Base-by-base conservation (phyloP, 2,329 filamentous ascomycete species). In the Phialocephala sp. region DNA sequence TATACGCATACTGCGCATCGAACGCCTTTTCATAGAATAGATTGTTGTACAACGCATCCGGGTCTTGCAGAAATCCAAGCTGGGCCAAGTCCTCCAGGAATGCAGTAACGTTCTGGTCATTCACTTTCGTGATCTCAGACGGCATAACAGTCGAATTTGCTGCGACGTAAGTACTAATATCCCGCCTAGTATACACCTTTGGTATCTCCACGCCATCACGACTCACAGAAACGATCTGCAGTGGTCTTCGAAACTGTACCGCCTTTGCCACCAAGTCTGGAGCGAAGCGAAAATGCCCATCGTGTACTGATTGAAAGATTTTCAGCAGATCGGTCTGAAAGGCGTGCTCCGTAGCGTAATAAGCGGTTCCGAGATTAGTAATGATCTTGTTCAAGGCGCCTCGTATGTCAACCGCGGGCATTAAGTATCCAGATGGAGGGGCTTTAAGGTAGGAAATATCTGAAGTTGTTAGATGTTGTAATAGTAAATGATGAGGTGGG, bases 231-330 rank as follows among this genome's bases (percentile, higher is more conserved):
- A 89, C 85, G 0, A 90, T 71, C 54, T 80, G 77, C 68, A 85
- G 74, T 32, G 77, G 77, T 12, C 83, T 80, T 15, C 79, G 80
- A 69, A 74, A 88, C 64, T 70, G 80, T 75, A 88, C 85, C 0
- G 83, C 78, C 54, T 79, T 82, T 27, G 68, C 67, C 9, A 87
- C 78, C 5, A 83, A 77, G 66, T 87, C 83, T 6, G 85, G 84
- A 8, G 81, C 74, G 70, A 83, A 88, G 1, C 79, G 77, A 60
- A 89, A 87, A 73, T 92, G 89, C 0, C 87, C 87, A 73, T 92
- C 89, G 70, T 90, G 87, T 1, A 85, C 84, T 1, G 79, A 78
- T 45, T 81, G 80, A 37, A 89, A 79, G 6, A 85, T 76, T 35
- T 79, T 76, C 61, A 84, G 83, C 2, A 91, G 78, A 32, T 85